Base-by-base conservation (phyloP, 1,139 yeast species). In the Suhomyces choctaworum region DNA sequence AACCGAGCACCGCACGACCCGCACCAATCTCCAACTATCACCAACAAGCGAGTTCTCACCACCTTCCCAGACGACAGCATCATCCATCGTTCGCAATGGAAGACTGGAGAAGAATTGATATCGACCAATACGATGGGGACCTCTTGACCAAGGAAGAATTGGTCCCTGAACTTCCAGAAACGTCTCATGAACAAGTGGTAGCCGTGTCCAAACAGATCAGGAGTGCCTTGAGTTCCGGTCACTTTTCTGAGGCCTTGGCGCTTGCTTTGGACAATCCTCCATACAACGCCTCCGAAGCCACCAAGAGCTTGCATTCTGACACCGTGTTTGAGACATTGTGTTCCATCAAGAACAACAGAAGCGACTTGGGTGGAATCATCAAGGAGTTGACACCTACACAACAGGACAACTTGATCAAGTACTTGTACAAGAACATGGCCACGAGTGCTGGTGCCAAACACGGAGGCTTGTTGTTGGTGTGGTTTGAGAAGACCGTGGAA, bases 401-500 rank as follows among this genome's bases (percentile, higher is more conserved):
- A 55, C 86, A 82, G 46, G 95, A 86, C 51, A 80, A 78, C 5
- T 76, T 94, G 54, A 70, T 90, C 40, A 92, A 92, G 60, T 87
- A 86, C 59, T 68, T 92, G 42, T 94, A 90, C 64, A 84, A 82
- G 53, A 89, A 88, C 29, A 88, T 94, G 95, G 70, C 80, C 25
- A 67, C 82, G 7, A 73, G 79, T 19, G 79, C 80, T 48, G 88
- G 94, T 4, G 88, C 89, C 47, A 86, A 85, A 50, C 89, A 84
- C 50, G 96, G 97, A 14, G 96, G 96, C 30, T 71, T 82, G 36
- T 62, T 94, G 51, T 76, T 94, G 53, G 76, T 81, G 25, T 94
- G 98, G 98, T 88, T 84, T 56, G 97, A 92, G 51, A 89, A 88
- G 62, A 78, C 94, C 16, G 82, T 87, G 25, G 95, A 84, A 44